A percentile compares a stretch with the other conserved stretches of the same genome.
These are phyloP conservation scores for Lactarius psammicola DNA, from an alignment of 768 basidiomycete genomes.

Conservation along the genomic window DNA sequence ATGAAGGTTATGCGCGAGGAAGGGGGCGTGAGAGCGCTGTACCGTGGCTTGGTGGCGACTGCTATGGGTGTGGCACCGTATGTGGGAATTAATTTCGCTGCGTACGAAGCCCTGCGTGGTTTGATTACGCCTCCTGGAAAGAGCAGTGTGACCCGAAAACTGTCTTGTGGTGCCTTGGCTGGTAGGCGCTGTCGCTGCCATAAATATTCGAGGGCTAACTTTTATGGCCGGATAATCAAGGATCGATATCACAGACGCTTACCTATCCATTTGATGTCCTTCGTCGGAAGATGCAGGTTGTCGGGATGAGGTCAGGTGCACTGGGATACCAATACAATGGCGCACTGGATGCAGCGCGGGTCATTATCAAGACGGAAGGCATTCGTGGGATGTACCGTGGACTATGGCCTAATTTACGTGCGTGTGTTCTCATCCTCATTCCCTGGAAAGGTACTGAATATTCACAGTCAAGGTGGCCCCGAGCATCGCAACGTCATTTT, in stretches of 20 bases:
- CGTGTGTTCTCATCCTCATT: constrained; percentile 35
- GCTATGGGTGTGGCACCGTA: constrained; percentile 89
- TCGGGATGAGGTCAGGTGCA: constrained; percentile 60
- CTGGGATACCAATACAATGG: constrained; percentile 70
- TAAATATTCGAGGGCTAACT: constrained; percentile 7
- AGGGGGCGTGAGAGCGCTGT: constrained; percentile 83
- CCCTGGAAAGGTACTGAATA: constrained; percentile 6
- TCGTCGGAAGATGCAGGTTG: constrained; percentile 93
- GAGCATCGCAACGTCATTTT: constrained; percentile 84
- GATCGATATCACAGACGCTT: constrained; percentile 89
- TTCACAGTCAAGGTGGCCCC: constrained; percentile 82
- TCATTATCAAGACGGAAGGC: constrained; percentile 74
- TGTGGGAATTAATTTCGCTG: constrained; percentile 88
- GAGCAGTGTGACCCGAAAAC: constrained; percentile 61
- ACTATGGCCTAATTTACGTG: constrained; percentile 85
- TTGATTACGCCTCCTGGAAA: constrained; percentile 81
- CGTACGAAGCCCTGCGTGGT: constrained; percentile 81
- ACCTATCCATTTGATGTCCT: constrained; percentile 97
- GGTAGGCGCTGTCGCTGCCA: constrained; percentile 44
- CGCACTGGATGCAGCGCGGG: constrained; percentile 72
- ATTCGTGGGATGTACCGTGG: constrained; percentile 76
- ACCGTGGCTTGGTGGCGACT: constrained; percentile 82
- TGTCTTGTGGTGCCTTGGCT: constrained; percentile 84
- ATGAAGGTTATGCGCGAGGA: constrained; percentile 88
- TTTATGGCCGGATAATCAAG: constrained; percentile 37